Conservation (phyloP, 2,329 filamentous ascomycete species). For the Bipolaris victoriae region DNA sequence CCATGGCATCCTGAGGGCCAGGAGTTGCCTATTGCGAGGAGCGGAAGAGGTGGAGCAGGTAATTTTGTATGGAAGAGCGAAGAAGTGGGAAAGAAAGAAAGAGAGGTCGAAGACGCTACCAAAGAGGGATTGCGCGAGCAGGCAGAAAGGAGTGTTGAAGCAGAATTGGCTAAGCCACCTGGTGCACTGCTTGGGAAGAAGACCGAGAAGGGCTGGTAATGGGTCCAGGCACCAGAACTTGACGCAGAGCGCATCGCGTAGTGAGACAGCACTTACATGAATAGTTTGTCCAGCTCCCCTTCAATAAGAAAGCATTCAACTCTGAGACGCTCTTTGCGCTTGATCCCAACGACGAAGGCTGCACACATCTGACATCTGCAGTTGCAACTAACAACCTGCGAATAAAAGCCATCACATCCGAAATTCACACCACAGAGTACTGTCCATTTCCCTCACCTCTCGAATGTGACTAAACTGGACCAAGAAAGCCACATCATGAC, state of each 20-base stretch:
- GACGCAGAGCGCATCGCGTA: background rate
- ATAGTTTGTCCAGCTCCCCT: background rate
- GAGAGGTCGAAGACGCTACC: slow-evolving; percentile 29
- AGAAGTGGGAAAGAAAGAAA: slow-evolving; percentile 37
- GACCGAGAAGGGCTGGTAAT: slow-evolving; percentile 36
- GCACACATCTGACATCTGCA: background rate
- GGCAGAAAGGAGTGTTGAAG: slow-evolving; percentile 52
- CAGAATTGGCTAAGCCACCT: slow-evolving; percentile 48
- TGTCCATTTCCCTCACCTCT: background rate
- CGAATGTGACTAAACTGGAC: background rate
- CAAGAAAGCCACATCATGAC: slow-evolving; percentile 13
- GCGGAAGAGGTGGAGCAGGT: slow-evolving; percentile 55
- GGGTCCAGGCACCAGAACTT: background rate
- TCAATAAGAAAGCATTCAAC: background rate
- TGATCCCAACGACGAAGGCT: background rate
- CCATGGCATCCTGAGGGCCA: slow-evolving; percentile 46
- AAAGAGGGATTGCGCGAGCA: slow-evolving; percentile 36
- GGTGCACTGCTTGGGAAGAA: slow-evolving; percentile 48
- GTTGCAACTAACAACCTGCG: background rate
- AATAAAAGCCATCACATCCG: background rate
- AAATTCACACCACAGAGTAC: background rate
- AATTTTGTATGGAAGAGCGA: slow-evolving; percentile 54
- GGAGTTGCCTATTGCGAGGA: slow-evolving; percentile 43
- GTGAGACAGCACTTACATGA: background rate
- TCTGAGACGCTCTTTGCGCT: background rate